Conservation (phyloP, 2,329 filamentous ascomycete species). For the Exophiala bonariae region DNA sequence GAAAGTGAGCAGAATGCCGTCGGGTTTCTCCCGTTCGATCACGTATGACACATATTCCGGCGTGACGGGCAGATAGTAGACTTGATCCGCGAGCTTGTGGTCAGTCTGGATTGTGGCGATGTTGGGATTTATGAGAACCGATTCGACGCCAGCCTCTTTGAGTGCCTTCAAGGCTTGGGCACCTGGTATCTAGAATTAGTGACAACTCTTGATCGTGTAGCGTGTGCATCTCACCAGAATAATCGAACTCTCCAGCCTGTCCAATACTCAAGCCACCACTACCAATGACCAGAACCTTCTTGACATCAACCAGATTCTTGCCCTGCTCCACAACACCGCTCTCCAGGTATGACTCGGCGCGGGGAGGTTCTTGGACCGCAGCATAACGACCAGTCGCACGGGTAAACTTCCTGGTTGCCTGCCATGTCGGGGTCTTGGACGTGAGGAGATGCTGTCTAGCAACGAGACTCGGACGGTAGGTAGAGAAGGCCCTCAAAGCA, state of each 20-base stretch:
- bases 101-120: slow-evolving; percentile 98
- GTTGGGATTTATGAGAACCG: slow-evolving; percentile 95
- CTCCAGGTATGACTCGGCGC: slow-evolving; percentile 82
- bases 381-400: slow-evolving; percentile 38
- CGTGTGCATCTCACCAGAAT: slow-evolving; percentile 71
- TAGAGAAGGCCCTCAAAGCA: slow-evolving; percentile 19
- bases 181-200: slow-evolving; percentile 53
- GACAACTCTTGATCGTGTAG: not conserved
- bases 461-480: slow-evolving; percentile 6
- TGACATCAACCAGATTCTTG: slow-evolving; percentile 78
- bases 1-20: slow-evolving; percentile 96
- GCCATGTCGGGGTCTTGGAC: slow-evolving; percentile 39
- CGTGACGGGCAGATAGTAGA: slow-evolving; percentile 97
- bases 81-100: slow-evolving; percentile 91
- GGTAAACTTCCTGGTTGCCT: slow-evolving; percentile 45
- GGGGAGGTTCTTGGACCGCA: slow-evolving; percentile 68
- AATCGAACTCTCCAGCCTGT: slow-evolving; percentile 97
- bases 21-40: slow-evolving; percentile 91
- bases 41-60: slow-evolving; percentile 97
- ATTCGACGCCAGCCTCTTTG: slow-evolving; percentile 89
- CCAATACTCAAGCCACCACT: slow-evolving; percentile 95
- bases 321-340: slow-evolving; percentile 81
- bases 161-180: slow-evolving; percentile 95
- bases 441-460: slow-evolving; percentile 35
- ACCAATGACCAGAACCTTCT: slow-evolving; percentile 96